These are phyloP conservation scores for Bruguiera hainesii DNA, from an alignment of 441 rosid species.

Conservation along the genomic window DNA sequence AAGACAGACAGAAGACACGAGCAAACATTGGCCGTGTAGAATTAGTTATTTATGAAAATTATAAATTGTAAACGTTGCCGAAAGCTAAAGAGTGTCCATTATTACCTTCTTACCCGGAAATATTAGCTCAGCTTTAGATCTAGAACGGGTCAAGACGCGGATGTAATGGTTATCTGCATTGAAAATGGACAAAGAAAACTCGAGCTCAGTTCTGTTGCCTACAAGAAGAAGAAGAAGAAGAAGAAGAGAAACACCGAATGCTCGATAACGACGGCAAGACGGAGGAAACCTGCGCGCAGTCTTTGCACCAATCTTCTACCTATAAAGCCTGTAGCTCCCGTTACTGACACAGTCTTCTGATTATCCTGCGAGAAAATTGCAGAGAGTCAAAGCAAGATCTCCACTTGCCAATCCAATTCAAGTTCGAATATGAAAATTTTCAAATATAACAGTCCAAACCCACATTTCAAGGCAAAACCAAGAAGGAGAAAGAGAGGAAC, in stretches of 20 bases:
- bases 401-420: constrained; percentile 6
- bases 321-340: constrained; percentile 96
- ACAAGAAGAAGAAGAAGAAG: neutral
- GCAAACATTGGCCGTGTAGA: no score
- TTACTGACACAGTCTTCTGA: constrained; percentile 76
- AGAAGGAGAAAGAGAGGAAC: neutral
- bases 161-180: constrained; percentile 63
- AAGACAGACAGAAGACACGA: neutral
- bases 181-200: neutral
- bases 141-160: constrained; percentile 79
- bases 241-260: neutral
- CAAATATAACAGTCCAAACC: neutral
- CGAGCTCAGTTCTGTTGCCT: neutral
- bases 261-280: neutral
- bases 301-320: constrained; percentile 82
- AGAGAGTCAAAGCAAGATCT: constrained; percentile 19
- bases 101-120: constrained; percentile 99
- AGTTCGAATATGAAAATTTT: constrained; percentile 3
- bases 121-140: constrained; percentile 73
- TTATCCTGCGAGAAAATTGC: constrained; percentile 38
- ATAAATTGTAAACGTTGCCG: no score
- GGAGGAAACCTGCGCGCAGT: constrained; percentile 59
- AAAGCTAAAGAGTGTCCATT: constrained; percentile 17
- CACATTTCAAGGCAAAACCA: neutral
- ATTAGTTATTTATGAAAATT: no score